Base-by-base conservation (phyloP, 352 stramenopile genomes). In the Globisporangium solare region DNA sequence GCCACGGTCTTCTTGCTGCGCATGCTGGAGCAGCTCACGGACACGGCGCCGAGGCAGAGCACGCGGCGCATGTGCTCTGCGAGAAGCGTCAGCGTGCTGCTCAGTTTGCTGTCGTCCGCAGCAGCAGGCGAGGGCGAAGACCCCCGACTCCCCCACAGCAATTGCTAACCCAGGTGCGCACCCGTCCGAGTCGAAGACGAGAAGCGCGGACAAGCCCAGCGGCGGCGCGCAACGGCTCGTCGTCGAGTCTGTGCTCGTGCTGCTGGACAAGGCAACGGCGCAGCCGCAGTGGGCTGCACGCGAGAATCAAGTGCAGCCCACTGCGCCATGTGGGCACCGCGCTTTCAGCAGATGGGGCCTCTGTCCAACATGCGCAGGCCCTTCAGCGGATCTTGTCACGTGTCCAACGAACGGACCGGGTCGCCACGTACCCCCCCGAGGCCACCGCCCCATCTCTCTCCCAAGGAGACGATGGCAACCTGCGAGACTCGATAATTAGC, bases 1-100 rank as follows among this genome's bases (percentile, higher is more conserved):
- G 35, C 46, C 31, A 60, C 61, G 13, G 20, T 60, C 10, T 54
- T 68, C 21, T 53, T 50, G 47, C 27, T 68, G 51, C 60, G 50
- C 20, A 45, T 67, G 27, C 47, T 67, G 51, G 43, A 60, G 11
- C 64, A 63, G n/a, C 27, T 71, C 17, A 27, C 18, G 2, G 17
- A 15, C 15, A 37, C 7, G 10, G 32, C 15, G 17, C 5, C 14
- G 14, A 31, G 53, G 14, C 49, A 53, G 32, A 51, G 43, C 12
- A 59, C 54, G 6, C 49, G 54, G 3, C 27, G 27, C 27, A 35
- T 35, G 27, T 35, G 27, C 10, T 35, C 27, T 10, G 27, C 27
- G 3, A 42, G n/a, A 6, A 43, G 54, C 21, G 7, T 63, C 15
- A 8, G 21, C 5, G 18, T 27, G 22, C 21, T 66, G 32, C n/a